phyloP scores from a whole-genome alignment of 2,329 filamentous ascomycete genomes.

The Talaromyces sp. region DNA sequence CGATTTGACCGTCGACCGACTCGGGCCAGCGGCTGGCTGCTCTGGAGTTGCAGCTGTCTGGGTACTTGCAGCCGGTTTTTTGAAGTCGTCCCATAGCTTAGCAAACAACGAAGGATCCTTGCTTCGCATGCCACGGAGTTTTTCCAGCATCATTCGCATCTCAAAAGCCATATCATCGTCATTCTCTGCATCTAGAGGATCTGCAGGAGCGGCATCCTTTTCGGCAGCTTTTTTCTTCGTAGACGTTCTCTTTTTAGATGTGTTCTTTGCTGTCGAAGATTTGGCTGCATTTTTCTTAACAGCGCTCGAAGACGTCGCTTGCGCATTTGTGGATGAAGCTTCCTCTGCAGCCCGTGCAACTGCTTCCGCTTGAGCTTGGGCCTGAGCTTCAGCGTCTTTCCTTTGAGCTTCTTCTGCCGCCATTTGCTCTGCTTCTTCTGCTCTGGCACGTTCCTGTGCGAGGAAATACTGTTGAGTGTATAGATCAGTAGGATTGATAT shows the following conservation, averaged over 20 bases:
- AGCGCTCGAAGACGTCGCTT: not conserved
- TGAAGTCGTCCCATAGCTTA: conserved; percentile 35
- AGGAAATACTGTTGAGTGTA: conserved; percentile 16
- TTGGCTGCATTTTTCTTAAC: not conserved
- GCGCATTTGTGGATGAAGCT: not conserved
- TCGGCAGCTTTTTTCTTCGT: conserved; percentile 5
- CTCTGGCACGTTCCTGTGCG: conserved; percentile 15
- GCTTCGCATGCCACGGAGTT: conserved; percentile 55
- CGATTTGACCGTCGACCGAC: not conserved
- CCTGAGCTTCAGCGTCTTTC: conserved; percentile 9
- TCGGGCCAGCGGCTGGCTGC: not conserved
- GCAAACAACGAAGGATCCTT: conserved; percentile 55
- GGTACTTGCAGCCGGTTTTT: conserved; percentile 7
- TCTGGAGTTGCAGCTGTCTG: not conserved
- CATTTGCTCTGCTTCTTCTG: conserved; percentile 12
- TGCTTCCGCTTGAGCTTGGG: conserved; percentile 8
- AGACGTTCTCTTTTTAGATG: conserved; percentile 6
- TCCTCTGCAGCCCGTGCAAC: conserved; percentile 1
- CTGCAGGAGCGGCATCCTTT: not conserved
- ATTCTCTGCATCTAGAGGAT: not conserved
- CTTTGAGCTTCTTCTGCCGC: conserved; percentile 3
- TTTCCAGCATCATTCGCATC: conserved; percentile 54
- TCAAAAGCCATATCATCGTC: conserved; percentile 46
- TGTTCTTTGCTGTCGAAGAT: conserved; percentile 4
- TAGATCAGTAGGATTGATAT: conserved; percentile 12